These are phyloP conservation scores for Candida yuanshanica DNA, from an alignment of 805 yeast genomes.

Conservation along the genomic window DNA sequence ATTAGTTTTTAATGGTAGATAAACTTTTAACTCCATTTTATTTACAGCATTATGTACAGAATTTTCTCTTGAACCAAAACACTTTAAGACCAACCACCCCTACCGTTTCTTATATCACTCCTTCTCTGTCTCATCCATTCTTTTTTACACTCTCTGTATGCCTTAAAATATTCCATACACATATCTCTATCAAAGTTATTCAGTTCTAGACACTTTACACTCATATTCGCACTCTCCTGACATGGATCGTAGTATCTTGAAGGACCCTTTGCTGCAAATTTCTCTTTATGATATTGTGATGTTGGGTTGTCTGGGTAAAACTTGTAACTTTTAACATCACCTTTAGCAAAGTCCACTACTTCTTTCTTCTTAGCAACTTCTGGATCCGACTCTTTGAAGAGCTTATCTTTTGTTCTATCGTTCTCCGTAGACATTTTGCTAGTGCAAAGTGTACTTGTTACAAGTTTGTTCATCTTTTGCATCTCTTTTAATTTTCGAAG, in stretches of 20 bases:
- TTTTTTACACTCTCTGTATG: slow-evolving; percentile 87
- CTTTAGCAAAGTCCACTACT: slow-evolving; percentile 51
- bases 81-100: slow-evolving; percentile 21
- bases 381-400: slow-evolving; percentile 19
- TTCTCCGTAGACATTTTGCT: slow-evolving; percentile 4
- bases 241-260: slow-evolving; percentile 92
- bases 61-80: neutral
- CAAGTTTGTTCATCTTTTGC: neutral
- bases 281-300: slow-evolving; percentile 56
- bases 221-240: slow-evolving; percentile 81
- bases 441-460: neutral
- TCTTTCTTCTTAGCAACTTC: slow-evolving; percentile 29
- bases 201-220: slow-evolving; percentile 74
- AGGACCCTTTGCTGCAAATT: slow-evolving; percentile 70
- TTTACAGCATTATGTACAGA: slow-evolving; percentile 1
- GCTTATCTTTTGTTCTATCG: slow-evolving; percentile 14
- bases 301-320: slow-evolving; percentile 89
- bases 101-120: slow-evolving; percentile 24
- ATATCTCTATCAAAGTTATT: slow-evolving; percentile 64
- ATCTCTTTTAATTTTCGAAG: neutral
- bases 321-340: slow-evolving; percentile 46
- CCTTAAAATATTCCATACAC: slow-evolving; percentile 82
- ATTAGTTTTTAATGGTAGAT: too few species aligned
- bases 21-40: neutral
- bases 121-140: slow-evolving; percentile 52